Evolutionary conservation across 306 rosid genomes (phyloP), one percentile per base, ranked within the genome.

Genomic region (Oxytropis ochrocephala): DNA sequence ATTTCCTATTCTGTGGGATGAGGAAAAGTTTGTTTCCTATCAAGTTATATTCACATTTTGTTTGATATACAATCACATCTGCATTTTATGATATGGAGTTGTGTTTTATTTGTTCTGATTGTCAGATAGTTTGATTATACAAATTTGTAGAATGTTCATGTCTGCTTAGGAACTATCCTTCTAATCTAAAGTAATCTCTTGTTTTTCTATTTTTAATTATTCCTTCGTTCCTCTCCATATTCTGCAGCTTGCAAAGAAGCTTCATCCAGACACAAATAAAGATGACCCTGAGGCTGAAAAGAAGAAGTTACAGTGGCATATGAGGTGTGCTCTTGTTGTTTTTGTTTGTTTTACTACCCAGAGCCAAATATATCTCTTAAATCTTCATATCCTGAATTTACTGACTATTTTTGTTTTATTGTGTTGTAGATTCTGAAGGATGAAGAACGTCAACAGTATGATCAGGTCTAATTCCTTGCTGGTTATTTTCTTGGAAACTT

Each of bases 191-290:
- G 33, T 57, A 30, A 47, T 50, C 44, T 0, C 50, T 32, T 53
- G 32, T 10, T 21, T 61, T 52, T 5, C 13, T 73, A 35, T 49
- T 16, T 74, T 36, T 13, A 52, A 18, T 16, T 66, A 3, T 24
- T 32, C 29, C 44, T 77, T 33, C 38, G n/a, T 58, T 63, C 70
- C 38, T 64, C 56, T 57, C 55, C 75, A 57, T 69, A 6, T 83
- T 65, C 60, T 74, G 46, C 81, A 94, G 97, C 96, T 94, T 53
- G 99, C 97, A 46, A 94, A 94, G 82, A 79, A 83, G 85, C 96
- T 94, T 41, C 99, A 94, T 84, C 99, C 99, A 58, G 99, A 91
- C 64, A 88, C 95, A 70, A 94, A 94, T 58, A 94, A 94, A 79
- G 84, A 81, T 5, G 99, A 94, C 76, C 89, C 99, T 0, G 97